A percentile compares a stretch with the other conserved stretches of the same genome.
These are phyloP conservation scores for Rhizoclosmatium hyalinum DNA, from an alignment of 371 early-diverging fungal genomes.

Conservation along the genomic window DNA sequence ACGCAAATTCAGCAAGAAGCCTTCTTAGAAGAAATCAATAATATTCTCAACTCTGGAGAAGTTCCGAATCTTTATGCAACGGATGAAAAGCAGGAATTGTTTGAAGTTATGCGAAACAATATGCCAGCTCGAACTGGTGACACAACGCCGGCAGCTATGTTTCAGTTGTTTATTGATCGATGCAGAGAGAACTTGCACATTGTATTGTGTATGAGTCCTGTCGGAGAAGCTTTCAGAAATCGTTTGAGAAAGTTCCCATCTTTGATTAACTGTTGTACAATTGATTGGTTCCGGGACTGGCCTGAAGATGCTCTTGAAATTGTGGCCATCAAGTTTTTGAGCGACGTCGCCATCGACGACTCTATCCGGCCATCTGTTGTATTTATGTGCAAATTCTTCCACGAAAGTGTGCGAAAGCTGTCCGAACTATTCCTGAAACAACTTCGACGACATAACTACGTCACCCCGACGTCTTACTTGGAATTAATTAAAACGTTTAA, in stretches of 20 bases:
- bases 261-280: slow-evolving; percentile 62
- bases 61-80: slow-evolving; percentile 58
- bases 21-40: slow-evolving; percentile 63
- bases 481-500: slow-evolving; percentile 62
- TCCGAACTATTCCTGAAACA: slow-evolving; percentile 48
- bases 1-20: slow-evolving; percentile 62
- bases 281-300: slow-evolving; percentile 65
- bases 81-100: slow-evolving; percentile 61
- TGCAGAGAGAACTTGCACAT: slow-evolving; percentile 62
- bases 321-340: slow-evolving; percentile 56
- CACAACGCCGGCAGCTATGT: slow-evolving; percentile 49
- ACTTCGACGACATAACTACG: slow-evolving; percentile 58
- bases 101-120: slow-evolving; percentile 55
- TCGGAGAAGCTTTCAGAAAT: slow-evolving; percentile 60
- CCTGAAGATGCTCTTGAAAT: slow-evolving; percentile 62
- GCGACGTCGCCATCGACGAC: slow-evolving; percentile 53
- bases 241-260: slow-evolving; percentile 60
- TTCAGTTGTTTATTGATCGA: slow-evolving; percentile 53
- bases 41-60: slow-evolving; percentile 60
- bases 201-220: slow-evolving; percentile 59
- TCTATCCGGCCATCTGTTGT: slow-evolving; percentile 45
- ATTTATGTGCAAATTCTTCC: slow-evolving; percentile 60
- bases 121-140: slow-evolving; percentile 40
- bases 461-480: slow-evolving; percentile 62
- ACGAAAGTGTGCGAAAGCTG: slow-evolving; percentile 50